Evolutionary conservation across 768 basidiomycete species (phyloP).

Genomic region (Aureoboletus auriporus): DNA sequence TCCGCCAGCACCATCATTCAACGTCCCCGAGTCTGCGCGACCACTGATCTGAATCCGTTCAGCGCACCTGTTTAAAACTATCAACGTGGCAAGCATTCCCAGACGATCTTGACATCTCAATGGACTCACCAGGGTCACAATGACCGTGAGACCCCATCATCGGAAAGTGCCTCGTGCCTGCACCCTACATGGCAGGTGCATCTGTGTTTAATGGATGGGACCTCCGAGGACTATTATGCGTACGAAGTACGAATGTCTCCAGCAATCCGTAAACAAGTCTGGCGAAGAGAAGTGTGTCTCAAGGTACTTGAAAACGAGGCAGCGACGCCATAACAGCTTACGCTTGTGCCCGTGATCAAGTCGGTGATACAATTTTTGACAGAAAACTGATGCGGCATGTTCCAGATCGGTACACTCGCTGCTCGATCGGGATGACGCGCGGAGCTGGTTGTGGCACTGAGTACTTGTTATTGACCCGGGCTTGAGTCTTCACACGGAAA

Average conservation of each 20-base stretch:
- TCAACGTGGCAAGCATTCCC: conserved; percentile 1
- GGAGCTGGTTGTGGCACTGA: neutral
- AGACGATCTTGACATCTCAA: too few species aligned
- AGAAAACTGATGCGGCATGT: neutral
- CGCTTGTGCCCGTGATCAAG: too few species aligned
- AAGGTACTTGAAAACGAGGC: too few species aligned
- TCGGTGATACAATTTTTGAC: too few species aligned
- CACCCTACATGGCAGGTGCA: conserved; percentile 9
- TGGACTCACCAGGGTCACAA: conserved; percentile 22
- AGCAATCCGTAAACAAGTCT: too few species aligned
- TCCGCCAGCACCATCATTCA: neutral
- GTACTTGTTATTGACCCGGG: too few species aligned
- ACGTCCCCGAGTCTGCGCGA: neutral
- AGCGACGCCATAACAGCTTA: too few species aligned
- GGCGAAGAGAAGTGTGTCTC: too few species aligned
- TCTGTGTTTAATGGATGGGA: neutral
- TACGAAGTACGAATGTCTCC: conserved; percentile 1
- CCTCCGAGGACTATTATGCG: conserved; percentile 29
- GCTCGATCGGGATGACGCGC: neutral
- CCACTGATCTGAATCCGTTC: too few species aligned
- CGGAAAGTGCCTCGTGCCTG: conserved; percentile 29
- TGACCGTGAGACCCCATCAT: conserved; percentile 24
- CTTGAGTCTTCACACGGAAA: too few species aligned
- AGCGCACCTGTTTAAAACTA: too few species aligned
- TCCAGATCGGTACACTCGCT: conserved; percentile 1